Conservation (phyloP, 1,139 yeast genomes). For the Kodamaea fungicola region DNA sequence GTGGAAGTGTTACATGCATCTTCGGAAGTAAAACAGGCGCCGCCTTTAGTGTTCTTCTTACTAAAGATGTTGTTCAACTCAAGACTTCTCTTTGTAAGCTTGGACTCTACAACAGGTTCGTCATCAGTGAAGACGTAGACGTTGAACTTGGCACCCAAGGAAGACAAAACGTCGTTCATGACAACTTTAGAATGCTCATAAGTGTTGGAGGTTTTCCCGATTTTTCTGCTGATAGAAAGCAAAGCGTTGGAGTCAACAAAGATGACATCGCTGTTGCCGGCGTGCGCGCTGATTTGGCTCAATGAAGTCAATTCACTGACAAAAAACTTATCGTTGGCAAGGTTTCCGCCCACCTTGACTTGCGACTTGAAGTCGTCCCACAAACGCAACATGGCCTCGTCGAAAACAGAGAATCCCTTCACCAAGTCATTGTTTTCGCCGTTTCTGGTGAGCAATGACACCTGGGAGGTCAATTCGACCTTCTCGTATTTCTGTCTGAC, state of each 20-base stretch:
- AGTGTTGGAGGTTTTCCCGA: slow-evolving; percentile 40
- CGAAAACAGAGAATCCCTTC: slow-evolving; percentile 31
- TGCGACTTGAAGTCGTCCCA: slow-evolving; percentile 32
- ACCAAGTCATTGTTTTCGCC: slow-evolving; percentile 18
- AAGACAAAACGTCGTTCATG: slow-evolving; percentile 27
- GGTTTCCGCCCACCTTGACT: slow-evolving; percentile 8
- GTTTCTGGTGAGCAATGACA: slow-evolving; percentile 25
- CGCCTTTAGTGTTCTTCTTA: slow-evolving; percentile 15
- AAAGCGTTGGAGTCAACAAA: slow-evolving; percentile 41
- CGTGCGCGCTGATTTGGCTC: slow-evolving; percentile 24
- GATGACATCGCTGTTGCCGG: slow-evolving; percentile 20
- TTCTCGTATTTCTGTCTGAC: slow-evolving; percentile 9
- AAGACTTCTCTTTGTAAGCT: slow-evolving; percentile 17
- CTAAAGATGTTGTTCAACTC: slow-evolving; percentile 24
- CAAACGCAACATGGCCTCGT: slow-evolving; percentile 28
- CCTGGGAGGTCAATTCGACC: slow-evolving; percentile 32
- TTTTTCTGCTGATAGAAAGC: slow-evolving; percentile 36
- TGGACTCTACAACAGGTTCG: not conserved
- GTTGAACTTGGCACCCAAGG: slow-evolving; percentile 27
- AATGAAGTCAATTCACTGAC: slow-evolving; percentile 48
- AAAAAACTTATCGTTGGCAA: slow-evolving; percentile 43
- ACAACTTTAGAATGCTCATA: slow-evolving; percentile 34
- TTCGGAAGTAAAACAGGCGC: slow-evolving; percentile 39
- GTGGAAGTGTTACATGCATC: slow-evolving; percentile 55
- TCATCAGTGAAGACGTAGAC: slow-evolving; percentile 16